A percentile compares a stretch with the other conserved stretches of the same genome.
phyloP scores from a whole-genome alignment of 768 basidiomycete genomes.

The Tylopilus sp. region DNA sequence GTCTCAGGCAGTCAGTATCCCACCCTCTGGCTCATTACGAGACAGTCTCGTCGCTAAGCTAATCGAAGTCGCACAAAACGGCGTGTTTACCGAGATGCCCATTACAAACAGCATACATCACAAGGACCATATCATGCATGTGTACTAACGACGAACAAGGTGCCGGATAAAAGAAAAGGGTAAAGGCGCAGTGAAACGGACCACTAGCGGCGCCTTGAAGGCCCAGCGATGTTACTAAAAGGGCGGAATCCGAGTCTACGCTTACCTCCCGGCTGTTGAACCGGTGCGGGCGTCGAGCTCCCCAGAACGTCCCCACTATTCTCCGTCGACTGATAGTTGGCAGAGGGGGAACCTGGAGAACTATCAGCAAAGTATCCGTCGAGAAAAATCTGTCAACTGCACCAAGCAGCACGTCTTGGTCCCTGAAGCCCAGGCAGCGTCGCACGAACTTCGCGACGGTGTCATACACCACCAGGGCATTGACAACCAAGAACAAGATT shows the following conservation, averaged over 20 bases:
- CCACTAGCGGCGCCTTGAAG: not conserved
- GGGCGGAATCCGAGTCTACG: constrained; percentile 3
- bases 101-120: not conserved
- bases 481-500: too few species aligned
- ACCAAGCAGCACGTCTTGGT: constrained; percentile 6
- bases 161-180: not conserved
- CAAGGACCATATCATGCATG: not conserved
- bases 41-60: too few species aligned
- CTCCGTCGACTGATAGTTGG: constrained; percentile 20
- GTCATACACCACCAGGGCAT: too few species aligned
- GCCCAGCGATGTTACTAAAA: not conserved
- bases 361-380: not conserved
- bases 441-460: too few species aligned
- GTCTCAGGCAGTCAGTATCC: too few species aligned
- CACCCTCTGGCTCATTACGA: too few species aligned
- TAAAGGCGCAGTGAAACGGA: not conserved
- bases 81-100: not conserved
- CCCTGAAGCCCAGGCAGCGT: too few species aligned
- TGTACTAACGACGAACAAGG: not conserved
- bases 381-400: not conserved
- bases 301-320: constrained; percentile 18
- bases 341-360: constrained; percentile 9
- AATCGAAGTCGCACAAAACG: too few species aligned
- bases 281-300: constrained; percentile 3
- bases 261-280: constrained; percentile 10